Conservation (phyloP, 768 basidiomycete species). For the Trametes elegans region DNA sequence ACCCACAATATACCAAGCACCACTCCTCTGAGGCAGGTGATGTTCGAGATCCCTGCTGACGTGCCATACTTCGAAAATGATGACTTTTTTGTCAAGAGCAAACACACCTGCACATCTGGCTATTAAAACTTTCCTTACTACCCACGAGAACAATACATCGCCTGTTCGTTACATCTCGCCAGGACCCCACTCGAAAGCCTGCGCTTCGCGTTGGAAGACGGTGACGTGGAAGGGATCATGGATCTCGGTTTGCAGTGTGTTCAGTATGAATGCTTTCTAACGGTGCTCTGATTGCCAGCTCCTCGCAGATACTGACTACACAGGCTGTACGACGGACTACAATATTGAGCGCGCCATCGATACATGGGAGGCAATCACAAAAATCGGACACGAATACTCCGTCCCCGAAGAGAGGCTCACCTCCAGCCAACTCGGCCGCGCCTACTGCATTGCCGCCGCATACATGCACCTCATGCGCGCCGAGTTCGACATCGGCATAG, state of each 20-base stretch:
- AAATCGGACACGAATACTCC: background rate
- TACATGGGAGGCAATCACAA: background rate
- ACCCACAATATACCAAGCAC: no score
- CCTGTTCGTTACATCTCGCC: background rate
- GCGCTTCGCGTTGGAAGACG: background rate
- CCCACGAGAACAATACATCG: background rate
- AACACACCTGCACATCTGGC: background rate
- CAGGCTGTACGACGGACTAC: background rate
- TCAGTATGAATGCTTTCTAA: background rate
- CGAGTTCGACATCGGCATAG: background rate
- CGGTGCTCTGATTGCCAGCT: background rate
- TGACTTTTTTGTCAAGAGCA: background rate
- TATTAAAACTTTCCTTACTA: background rate
- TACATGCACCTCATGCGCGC: background rate
- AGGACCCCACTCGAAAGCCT: background rate
- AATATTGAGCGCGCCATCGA: background rate
- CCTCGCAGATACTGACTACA: background rate
- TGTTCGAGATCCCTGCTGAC: background rate
- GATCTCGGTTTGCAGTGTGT: constrained; percentile 1
- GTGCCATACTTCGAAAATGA: background rate
- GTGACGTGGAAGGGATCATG: background rate
- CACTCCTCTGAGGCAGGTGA: background rate
- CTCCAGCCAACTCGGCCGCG: background rate
- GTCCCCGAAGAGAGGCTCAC: background rate
- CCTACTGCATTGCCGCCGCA: background rate